Percentiles rank a stretch among this genome's conserved stretches.
These are phyloP conservation scores for Umbelopsis sp. DNA, from an alignment of 371 early-diverging fungal species.

Conservation along the genomic window DNA sequence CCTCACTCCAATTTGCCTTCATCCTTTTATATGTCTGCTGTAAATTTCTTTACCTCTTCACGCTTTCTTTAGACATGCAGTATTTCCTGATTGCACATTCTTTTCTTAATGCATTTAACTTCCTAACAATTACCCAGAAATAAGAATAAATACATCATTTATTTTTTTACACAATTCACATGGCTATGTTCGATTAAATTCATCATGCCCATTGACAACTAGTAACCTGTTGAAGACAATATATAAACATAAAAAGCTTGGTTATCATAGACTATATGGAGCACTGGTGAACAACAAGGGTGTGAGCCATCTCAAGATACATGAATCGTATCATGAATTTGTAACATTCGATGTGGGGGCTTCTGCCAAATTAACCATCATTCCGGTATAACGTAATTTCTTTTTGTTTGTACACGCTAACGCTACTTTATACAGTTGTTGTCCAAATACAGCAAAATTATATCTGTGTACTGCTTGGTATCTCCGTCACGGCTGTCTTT, in stretches of 20 bases:
- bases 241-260: no score
- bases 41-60: neutral
- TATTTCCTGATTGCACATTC: neutral
- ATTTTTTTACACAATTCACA: neutral
- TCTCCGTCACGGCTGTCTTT: neutral
- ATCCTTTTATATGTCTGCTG: slow-evolving; percentile 4
- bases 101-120: slow-evolving; percentile 10
- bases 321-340: no score
- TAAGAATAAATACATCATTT: no score
- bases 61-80: slow-evolving; percentile 1
- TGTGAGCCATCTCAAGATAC: no score
- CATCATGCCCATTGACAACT: no score
- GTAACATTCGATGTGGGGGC: no score
- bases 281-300: no score
- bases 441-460: neutral
- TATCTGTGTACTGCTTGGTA: slow-evolving; percentile 11
- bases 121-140: neutral
- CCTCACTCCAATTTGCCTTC: no score
- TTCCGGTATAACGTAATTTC: neutral
- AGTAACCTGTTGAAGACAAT: no score
- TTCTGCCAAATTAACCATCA: neutral
- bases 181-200: no score
- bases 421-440: slow-evolving; percentile 10
- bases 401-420: slow-evolving; percentile 11
- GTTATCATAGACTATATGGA: no score